Conservation (phyloP, 352 stramenopile genomes). For the Pythium volutum region DNA sequence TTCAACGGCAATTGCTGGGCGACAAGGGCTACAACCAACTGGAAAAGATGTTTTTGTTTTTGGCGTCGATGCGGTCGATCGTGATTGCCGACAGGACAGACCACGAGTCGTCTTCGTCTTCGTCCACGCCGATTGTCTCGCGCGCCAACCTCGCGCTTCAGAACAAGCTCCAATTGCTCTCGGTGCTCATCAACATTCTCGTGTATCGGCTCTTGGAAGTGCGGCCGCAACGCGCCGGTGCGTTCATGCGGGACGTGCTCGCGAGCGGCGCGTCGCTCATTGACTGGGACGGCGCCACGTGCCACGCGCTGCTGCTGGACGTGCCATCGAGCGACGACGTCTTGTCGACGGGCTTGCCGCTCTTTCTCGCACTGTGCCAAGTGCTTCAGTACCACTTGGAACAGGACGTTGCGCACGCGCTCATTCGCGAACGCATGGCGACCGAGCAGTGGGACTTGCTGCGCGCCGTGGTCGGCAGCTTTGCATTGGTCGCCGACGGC, state of each 20-base stretch:
- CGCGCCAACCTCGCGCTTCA: conserved; percentile 73
- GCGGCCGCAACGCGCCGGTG: conserved; percentile 38
- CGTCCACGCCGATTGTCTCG: conserved; percentile 20
- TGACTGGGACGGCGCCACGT: conserved; percentile 37
- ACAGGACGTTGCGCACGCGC: conserved; percentile 65
- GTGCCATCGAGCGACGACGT: conserved; percentile 59
- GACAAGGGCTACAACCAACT: conserved; percentile 89
- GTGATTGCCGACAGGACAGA: conserved; percentile 38
- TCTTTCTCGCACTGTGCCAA: conserved; percentile 77
- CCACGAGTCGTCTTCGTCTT: background rate
- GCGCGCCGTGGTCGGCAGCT: conserved; percentile 62
- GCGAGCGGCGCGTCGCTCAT: conserved; percentile 37
- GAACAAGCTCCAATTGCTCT: conserved; percentile 82
- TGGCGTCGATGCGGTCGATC: conserved; percentile 78
- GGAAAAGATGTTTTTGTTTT: conserved; percentile 83
- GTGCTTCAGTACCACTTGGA: conserved; percentile 86
- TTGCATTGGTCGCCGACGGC: conserved; percentile 34
- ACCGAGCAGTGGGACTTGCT: conserved; percentile 61
- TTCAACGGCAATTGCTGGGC: conserved; percentile 70
- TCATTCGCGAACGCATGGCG: conserved; percentile 54
- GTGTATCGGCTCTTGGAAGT: conserved; percentile 75
- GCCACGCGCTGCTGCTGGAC: conserved; percentile 42
- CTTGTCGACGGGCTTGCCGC: conserved; percentile 62
- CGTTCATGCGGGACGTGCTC: conserved; percentile 49
- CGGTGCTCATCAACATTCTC: conserved; percentile 82